Conservation (phyloP, 306 rosid species). For the Arachis hypogaea region DNA sequence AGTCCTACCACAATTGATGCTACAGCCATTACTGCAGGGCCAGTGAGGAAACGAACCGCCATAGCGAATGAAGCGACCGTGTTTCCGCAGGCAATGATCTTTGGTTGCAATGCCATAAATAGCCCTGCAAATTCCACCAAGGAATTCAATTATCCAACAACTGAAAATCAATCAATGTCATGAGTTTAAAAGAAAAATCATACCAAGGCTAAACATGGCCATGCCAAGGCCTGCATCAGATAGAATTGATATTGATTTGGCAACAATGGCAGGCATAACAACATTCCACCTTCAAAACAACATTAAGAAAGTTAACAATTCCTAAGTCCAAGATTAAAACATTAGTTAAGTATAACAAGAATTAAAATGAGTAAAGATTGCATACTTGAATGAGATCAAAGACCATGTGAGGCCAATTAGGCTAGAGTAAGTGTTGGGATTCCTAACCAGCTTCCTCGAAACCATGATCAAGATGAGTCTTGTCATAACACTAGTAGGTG, state of each 20-base stretch:
- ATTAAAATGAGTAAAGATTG: not conserved
- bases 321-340: not conserved
- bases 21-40: conserved; percentile 85
- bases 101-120: conserved; percentile 91
- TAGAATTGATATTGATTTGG: conserved; percentile 66
- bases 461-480: conserved; percentile 84
- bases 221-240: conserved; percentile 91
- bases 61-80: conserved; percentile 71
- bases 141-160: not conserved
- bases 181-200: not conserved
- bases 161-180: not conserved
- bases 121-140: conserved; percentile 54
- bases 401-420: conserved; percentile 88
- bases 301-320: not conserved
- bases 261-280: conserved; percentile 79
- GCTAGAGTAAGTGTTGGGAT: conserved; percentile 88
- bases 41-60: conserved; percentile 75
- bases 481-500: conserved; percentile 85
- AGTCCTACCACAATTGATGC: conserved; percentile 76
- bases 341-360: not conserved
- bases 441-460: conserved; percentile 79
- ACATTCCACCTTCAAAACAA: conserved; percentile 65
- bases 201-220: conserved; percentile 98
- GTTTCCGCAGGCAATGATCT: conserved; percentile 83
- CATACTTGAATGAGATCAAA: conserved; percentile 72